A percentile compares a stretch with the other conserved stretches of the same genome.
These are phyloP conservation scores for Phialophora verrucosa DNA, from an alignment of 2,329 filamentous ascomycete genomes.

Conservation along the genomic window DNA sequence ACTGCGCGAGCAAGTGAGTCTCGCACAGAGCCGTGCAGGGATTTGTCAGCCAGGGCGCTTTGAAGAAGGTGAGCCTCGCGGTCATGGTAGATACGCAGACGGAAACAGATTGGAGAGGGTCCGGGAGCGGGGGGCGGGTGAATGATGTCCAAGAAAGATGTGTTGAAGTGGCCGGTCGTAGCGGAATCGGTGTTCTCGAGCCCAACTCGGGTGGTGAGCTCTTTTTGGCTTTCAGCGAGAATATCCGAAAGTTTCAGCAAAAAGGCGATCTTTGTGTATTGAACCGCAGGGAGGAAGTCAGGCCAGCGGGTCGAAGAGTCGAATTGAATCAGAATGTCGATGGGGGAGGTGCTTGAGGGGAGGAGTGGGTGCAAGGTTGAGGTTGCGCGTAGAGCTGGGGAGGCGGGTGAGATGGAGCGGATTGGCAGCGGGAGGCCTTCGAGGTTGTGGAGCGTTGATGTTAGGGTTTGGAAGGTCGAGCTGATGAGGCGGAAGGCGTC, in stretches of 20 bases:
- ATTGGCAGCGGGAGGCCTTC: slow-evolving; percentile 87
- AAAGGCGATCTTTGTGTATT: slow-evolving; percentile 92
- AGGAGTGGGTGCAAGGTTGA: slow-evolving; percentile 50
- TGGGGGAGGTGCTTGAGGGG: slow-evolving; percentile 54
- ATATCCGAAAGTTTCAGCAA: slow-evolving; percentile 74
- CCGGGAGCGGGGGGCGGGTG: slow-evolving; percentile 59
- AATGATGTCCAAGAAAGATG: slow-evolving; percentile 69
- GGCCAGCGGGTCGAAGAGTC: slow-evolving; percentile 94
- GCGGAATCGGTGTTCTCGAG: slow-evolving; percentile 70
- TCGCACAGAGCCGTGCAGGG: slow-evolving; percentile 68
- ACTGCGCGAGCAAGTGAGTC: slow-evolving; percentile 74
- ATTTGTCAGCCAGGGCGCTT: slow-evolving; percentile 73
- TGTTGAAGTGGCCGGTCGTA: slow-evolving; percentile 34
- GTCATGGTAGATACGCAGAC: slow-evolving; percentile 86
- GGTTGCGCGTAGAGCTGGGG: slow-evolving; percentile 74
- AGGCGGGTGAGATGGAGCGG: slow-evolving; percentile 76
- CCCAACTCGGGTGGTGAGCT: slow-evolving; percentile 72
- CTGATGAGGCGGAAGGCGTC: slow-evolving; percentile 38
- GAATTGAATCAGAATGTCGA: slow-evolving; percentile 85
- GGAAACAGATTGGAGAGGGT: slow-evolving; percentile 69
- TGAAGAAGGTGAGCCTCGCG: slow-evolving; percentile 82
- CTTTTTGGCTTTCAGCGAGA: slow-evolving; percentile 66
- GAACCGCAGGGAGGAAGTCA: slow-evolving; percentile 86
- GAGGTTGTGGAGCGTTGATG: slow-evolving; percentile 71
- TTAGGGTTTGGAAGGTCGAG: slow-evolving; percentile 68